Conservation (phyloP, 108 stramenopile genomes). For the Cyclostephanos tholiformis region DNA sequence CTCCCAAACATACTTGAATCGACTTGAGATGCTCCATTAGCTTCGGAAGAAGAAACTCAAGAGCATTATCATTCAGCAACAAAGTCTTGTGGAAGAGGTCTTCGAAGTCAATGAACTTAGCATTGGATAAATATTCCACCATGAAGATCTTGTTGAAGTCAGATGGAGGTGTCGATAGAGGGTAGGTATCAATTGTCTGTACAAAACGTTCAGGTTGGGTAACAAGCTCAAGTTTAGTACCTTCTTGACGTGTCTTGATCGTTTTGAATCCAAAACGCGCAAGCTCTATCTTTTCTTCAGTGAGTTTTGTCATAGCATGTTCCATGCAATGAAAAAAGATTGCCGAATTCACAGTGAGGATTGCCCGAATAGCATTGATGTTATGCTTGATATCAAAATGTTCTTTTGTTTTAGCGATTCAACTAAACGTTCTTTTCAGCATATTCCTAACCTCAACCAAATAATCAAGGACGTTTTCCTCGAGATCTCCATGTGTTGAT, state of each 20-base stretch:
- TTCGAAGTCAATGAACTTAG: not conserved
- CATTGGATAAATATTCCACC: not conserved
- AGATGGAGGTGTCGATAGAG: not conserved
- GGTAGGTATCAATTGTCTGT: not conserved
- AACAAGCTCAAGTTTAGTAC: not conserved
- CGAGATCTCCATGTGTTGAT: no score
- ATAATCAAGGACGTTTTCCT: no score
- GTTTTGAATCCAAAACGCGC: not conserved
- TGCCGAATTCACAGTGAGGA: not conserved
- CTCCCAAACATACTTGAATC: constrained; percentile 15
- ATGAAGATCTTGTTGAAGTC: not conserved
- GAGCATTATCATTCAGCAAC: constrained; percentile 10
- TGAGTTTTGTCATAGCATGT: not conserved
- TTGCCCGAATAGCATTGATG: not conserved
- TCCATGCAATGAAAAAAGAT: not conserved
- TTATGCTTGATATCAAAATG: not conserved
- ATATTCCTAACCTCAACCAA: no score
- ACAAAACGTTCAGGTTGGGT: not conserved
- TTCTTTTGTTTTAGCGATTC: no score
- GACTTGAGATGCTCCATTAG: not conserved
- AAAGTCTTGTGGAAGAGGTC: constrained; percentile 2
- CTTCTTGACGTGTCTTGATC: constrained; percentile 4
- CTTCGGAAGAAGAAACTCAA: not conserved
- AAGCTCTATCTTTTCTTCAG: not conserved
- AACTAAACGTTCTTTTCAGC: no score